These are phyloP conservation scores for Leersia perrieri DNA, from an alignment of 176 grass and related monocot species.

Conservation along the genomic window DNA sequence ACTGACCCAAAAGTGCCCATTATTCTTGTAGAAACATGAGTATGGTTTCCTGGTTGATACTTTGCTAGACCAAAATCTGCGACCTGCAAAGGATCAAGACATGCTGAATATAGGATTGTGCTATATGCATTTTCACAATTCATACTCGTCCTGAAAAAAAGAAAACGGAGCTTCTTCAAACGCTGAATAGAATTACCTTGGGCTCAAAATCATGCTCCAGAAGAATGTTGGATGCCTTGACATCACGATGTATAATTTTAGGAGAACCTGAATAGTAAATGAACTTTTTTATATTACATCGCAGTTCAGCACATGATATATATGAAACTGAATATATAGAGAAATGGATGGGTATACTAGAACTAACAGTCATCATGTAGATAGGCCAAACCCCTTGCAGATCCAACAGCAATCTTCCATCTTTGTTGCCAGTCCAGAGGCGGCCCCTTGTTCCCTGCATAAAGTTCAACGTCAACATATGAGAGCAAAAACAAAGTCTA, in stretches of 20 bases:
- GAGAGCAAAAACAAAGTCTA: neutral
- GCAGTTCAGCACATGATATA: neutral
- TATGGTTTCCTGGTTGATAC: slow-evolving; percentile 39
- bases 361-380: slow-evolving; percentile 63
- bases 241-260: slow-evolving; percentile 64
- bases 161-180: neutral
- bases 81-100: slow-evolving; percentile 35
- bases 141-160: neutral
- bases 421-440: slow-evolving; percentile 41
- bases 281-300: neutral
- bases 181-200: slow-evolving; percentile 27
- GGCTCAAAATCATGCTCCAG: slow-evolving; percentile 55
- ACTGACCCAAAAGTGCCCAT: slow-evolving; percentile 64
- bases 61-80: slow-evolving; percentile 66
- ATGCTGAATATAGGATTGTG: neutral
- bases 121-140: neutral
- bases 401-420: slow-evolving; percentile 45
- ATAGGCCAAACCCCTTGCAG: slow-evolving; percentile 54
- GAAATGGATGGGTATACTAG: neutral
- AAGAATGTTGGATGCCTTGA: slow-evolving; percentile 63
- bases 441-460: slow-evolving; percentile 22
- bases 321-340: neutral
- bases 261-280: slow-evolving; percentile 36
- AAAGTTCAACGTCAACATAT: neutral
- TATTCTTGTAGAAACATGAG: slow-evolving; percentile 60